These are phyloP conservation scores for Camelina hispida DNA, from an alignment of 345 rosid species.

Conservation along the genomic window DNA sequence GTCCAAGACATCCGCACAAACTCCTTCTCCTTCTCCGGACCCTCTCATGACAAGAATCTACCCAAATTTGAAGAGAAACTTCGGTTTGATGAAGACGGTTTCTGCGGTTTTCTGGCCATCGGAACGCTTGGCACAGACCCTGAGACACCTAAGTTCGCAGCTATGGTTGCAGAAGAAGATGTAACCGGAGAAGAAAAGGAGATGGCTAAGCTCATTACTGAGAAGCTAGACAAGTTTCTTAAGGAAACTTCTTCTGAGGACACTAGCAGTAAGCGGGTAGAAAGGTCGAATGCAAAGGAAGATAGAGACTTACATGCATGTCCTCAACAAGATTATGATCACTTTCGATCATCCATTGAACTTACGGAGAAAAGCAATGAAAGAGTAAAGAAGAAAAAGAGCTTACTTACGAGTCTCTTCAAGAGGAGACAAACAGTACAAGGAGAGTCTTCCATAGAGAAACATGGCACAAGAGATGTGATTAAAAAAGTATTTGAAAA, in stretches of 20 bases:
- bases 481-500: slow-evolving; percentile 15
- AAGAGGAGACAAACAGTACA: slow-evolving; percentile 15
- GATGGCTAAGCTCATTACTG: slow-evolving; percentile 29
- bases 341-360: not conserved
- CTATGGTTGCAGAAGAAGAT: slow-evolving; percentile 16
- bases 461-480: slow-evolving; percentile 19
- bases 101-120: slow-evolving; percentile 38
- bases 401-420: slow-evolving; percentile 24
- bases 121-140: slow-evolving; percentile 42
- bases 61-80: slow-evolving; percentile 16
- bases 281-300: slow-evolving; percentile 15
- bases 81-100: slow-evolving; percentile 28
- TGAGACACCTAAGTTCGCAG: slow-evolving; percentile 41
- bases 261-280: not conserved
- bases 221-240: slow-evolving; percentile 37
- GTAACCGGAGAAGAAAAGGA: slow-evolving; percentile 1
- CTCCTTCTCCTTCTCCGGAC: slow-evolving; percentile 35
- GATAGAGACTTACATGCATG: not conserved
- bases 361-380: slow-evolving; percentile 12
- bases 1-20: slow-evolving; percentile 44
- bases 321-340: slow-evolving; percentile 20
- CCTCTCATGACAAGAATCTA: slow-evolving; percentile 3
- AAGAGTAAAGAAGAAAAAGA: slow-evolving; percentile 16
- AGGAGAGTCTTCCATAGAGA: slow-evolving; percentile 14
- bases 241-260: slow-evolving; percentile 8